These are phyloP conservation scores for Prinsepia uniflora DNA, from an alignment of 306 rosid genomes.

Conservation along the genomic window DNA sequence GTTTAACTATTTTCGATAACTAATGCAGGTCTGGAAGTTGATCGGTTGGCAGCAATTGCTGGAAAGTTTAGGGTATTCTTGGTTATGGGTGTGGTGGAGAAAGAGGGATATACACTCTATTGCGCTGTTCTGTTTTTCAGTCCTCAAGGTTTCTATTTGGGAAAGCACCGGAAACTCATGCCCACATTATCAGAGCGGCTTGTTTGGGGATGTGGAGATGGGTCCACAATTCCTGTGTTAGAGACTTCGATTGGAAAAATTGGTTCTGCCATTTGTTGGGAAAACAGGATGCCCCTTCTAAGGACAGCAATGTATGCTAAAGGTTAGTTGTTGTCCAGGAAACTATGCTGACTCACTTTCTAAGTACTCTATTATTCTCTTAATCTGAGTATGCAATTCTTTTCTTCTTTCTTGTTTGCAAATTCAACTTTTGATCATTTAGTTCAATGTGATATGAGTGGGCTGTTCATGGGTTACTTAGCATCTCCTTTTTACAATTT, in stretches of 20 bases:
- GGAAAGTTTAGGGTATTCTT: slow-evolving; percentile 74
- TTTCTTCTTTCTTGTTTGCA: background rate
- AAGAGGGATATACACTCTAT: slow-evolving; percentile 89
- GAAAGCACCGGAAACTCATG: slow-evolving; percentile 92
- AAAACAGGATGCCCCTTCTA: slow-evolving; percentile 82
- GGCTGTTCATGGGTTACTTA: background rate
- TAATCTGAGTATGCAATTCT: background rate
- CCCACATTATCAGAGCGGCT: slow-evolving; percentile 79
- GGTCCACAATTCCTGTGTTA: slow-evolving; percentile 87
- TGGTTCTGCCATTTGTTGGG: slow-evolving; percentile 96
- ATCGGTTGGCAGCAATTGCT: slow-evolving; percentile 88
- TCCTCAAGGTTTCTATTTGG: slow-evolving; percentile 77
- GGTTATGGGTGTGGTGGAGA: slow-evolving; percentile 92
- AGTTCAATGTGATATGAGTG: background rate
- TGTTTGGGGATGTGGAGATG: slow-evolving; percentile 97
- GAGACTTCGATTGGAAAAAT: slow-evolving; percentile 86
- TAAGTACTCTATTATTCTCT: no score
- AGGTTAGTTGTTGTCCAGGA: slow-evolving; percentile 44
- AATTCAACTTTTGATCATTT: background rate
- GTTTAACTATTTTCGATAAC: slow-evolving; percentile 10
- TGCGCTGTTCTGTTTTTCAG: slow-evolving; percentile 81
- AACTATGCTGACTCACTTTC: background rate
- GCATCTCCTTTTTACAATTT: background rate
- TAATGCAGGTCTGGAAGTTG: slow-evolving; percentile 80
- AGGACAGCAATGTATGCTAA: slow-evolving; percentile 96